phyloP scores from a whole-genome alignment of 192 early-diverging fungal genomes.

The Coemansia sp. region DNA sequence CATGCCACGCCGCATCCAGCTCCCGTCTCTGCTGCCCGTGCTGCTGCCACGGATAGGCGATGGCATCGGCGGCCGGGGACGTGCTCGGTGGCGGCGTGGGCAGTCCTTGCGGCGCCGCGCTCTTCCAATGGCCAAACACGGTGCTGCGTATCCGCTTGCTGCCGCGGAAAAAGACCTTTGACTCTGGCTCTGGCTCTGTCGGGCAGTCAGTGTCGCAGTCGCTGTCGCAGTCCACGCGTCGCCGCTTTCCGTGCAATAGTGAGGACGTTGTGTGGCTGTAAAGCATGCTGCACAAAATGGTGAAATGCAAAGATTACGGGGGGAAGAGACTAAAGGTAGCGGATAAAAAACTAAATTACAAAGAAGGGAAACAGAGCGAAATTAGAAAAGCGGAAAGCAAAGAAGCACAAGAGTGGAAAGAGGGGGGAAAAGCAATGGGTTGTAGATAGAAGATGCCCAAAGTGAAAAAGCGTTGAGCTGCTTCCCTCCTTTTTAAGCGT shows the following conservation, averaged over 20 bases:
- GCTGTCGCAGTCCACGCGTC: no score
- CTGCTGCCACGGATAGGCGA: neutral
- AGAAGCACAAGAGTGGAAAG: neutral
- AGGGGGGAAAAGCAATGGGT: neutral
- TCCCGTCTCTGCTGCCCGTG: neutral
- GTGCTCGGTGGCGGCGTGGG: neutral
- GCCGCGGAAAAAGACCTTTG: no score
- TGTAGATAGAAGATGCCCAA: no score
- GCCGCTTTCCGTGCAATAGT: neutral
- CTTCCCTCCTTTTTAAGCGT: no score
- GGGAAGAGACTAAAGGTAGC: neutral
- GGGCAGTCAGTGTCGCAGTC: no score
- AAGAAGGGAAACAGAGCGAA: neutral
- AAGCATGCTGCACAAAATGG: neutral
- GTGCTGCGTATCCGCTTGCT: constrained; percentile 2
- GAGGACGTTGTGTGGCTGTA: neutral
- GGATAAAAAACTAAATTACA: neutral
- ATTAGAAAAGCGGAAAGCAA: neutral
- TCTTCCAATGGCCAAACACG: constrained; percentile 4
- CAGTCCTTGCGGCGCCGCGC: neutral
- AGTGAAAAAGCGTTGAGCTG: no score
- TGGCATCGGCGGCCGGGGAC: neutral
- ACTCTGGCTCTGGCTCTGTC: no score
- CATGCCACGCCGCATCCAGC: no score
- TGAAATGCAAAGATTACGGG: neutral